Percentiles rank a stretch among this genome's conserved stretches.
Conservation (phyloP, 2,329 filamentous ascomycete species). For the Paracoccidioides brasiliensis region DNA sequence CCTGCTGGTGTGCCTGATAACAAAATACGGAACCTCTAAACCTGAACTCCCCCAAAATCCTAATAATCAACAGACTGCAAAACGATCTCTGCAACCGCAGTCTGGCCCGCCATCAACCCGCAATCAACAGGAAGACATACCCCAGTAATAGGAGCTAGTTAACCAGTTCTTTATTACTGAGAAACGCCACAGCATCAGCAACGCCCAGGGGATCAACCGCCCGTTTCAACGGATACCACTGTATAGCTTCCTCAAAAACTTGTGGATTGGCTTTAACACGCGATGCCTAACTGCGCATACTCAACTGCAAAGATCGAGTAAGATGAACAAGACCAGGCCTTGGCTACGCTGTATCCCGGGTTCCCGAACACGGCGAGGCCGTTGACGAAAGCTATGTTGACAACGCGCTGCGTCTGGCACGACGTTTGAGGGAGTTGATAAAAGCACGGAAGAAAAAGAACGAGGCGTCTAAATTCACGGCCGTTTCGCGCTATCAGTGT, state of each 20-base stretch:
- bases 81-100: conserved; percentile 12
- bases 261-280: conserved; percentile 8
- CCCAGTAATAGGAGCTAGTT: conserved; percentile 13
- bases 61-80: conserved; percentile 11
- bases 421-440: conserved; percentile 9
- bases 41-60: background rate
- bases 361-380: conserved; percentile 14
- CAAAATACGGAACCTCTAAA: background rate
- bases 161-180: conserved; percentile 12
- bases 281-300: conserved; percentile 23
- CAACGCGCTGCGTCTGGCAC: conserved; percentile 6
- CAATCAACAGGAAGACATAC: conserved; percentile 15
- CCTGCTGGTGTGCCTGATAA: background rate
- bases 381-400: conserved; percentile 15
- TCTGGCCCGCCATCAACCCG: conserved; percentile 15
- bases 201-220: conserved; percentile 16
- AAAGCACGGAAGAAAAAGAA: conserved; percentile 14
- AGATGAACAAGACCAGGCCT: conserved; percentile 30
- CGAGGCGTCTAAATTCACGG: conserved; percentile 13
- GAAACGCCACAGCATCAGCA: conserved; percentile 16
- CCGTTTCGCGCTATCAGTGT: conserved; percentile 11
- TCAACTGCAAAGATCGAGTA: conserved; percentile 23
- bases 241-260: conserved; percentile 11
- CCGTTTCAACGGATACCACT: conserved; percentile 15
- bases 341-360: conserved; percentile 26